Evolutionary conservation across 345 rosid species (phyloP), one percentile per base, ranked within the genome.

Genomic region (Populus alba): DNA sequence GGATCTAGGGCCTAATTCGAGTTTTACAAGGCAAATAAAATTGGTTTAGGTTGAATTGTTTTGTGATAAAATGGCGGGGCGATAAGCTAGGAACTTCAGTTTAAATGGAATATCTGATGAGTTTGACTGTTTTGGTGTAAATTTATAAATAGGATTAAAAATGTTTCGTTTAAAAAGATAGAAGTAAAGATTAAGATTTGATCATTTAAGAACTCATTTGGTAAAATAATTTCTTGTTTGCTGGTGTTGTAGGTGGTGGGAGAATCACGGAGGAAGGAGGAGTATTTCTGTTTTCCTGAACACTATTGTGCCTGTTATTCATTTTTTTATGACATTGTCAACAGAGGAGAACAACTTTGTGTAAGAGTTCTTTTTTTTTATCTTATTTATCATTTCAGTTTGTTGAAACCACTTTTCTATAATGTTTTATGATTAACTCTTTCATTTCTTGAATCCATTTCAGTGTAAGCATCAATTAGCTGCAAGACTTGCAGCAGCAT

Each of bases 381-480:
- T 61, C 33, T 51, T 53, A 8, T 71, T 20, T 27, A 5, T 41
- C 59, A 1, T 27, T 35, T 78, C n/a, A 59, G 39, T 23, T 3
- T n/a, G 33, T 38, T 53, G 6, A 1, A 5, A 1, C n/a, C 22
- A 53, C 35, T 62, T 63, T 68, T 68, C 73, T 47, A 18, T 29
- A 38, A 2, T 74, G 63, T 27, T 68, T 43, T 7, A n/a, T 47
- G 72, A 38, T 68, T 73, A 33, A 59, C 25, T 47, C 5, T 49
- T 57, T 55, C n/a, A 11, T 83, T 73, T 74, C 43, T 45, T 39
- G 22, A 2, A 66, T 27, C 38, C 72, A 62, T 61, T 81, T 5
- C 83, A 93, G 97, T 95, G 98, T 80, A 95, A 95, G 81, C 98
- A 95, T 86, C 98, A 93, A 77, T 65, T 95, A 77, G 96, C 98